Base-by-base conservation (phyloP, 495 filamentous ascomycete genomes). In the Penicillium chermesinum region DNA sequence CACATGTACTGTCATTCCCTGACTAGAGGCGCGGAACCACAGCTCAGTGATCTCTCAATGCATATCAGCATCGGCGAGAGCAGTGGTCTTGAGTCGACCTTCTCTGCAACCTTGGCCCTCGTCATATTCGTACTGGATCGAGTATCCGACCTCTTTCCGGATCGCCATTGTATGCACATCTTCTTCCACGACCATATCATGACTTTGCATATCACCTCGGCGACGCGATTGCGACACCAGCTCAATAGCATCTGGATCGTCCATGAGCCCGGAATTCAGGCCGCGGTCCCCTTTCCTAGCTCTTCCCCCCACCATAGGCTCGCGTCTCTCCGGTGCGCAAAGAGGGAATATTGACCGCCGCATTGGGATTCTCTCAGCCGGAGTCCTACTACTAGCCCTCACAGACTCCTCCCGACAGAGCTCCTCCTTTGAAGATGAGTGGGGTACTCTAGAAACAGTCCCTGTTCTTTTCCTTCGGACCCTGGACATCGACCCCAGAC, bases 91-190 rank as follows among this genome's bases (percentile, higher is more conserved):
- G 9, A 15, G 15, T 17, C 21, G 7, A 35, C 35, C 38, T 21
- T 41, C 43, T 21, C 44, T 45, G 34, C 42, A 25, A n/a, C 38
- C 21, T 9, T 32, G 20, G 18, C 38, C 49, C 30, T 41, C 52
- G 36, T 56, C 56, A 48, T 59, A 45, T 30, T 61, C 57, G 52
- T 52, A 61, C 46, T 67, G 59, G 30, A 73, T 61, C 15, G 57
- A 62, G 52, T 72, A 74, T 44, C 63, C 59, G 8, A 72, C 61
- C 48, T 77, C 72, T 47, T 74, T 73, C 38, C 62, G 61, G 49
- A 75, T 75, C 40, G 75, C 67, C 73, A 75, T 74, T 51, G 57
- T 60, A 21, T 60, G 53, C 21, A 55, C 51, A 41, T 61, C 63
- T 9, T 62, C 62, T 42, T 54, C 46, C 6, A 44, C 46, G 1